These are phyloP conservation scores for Adansonia gregorii DNA, from an alignment of 441 rosid species.

Conservation along the genomic window DNA sequence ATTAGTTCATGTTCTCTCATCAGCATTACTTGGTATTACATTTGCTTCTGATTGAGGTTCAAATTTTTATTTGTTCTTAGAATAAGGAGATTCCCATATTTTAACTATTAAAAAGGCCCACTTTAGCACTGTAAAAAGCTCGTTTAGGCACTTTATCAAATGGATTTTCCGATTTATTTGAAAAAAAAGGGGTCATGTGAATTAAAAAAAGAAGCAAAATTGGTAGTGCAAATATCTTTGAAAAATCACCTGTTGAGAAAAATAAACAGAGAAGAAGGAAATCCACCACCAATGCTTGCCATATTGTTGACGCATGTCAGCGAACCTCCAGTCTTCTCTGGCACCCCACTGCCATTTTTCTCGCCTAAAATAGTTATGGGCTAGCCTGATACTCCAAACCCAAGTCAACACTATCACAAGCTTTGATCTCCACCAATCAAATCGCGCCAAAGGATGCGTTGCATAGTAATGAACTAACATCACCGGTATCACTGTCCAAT, in stretches of 20 bases:
- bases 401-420: conserved; percentile 62
- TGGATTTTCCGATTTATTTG: conserved; percentile 14
- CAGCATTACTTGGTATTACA: not conserved
- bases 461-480: conserved; percentile 79
- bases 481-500: conserved; percentile 92
- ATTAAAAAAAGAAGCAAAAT: not conserved
- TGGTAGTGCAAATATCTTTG: not conserved
- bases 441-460: conserved; percentile 64
- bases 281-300: conserved; percentile 96
- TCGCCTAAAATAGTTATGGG: conserved; percentile 87
- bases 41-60: not conserved
- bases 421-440: conserved; percentile 65
- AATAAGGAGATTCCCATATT: not conserved
- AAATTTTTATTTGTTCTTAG: not conserved
- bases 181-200: not conserved
- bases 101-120: not conserved
- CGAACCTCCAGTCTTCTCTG: conserved; percentile 92
- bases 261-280: conserved; percentile 85
- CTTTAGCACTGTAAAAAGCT: conserved; percentile 9
- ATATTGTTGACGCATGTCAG: conserved; percentile 71
- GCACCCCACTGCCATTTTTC: conserved; percentile 98
- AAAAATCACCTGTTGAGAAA: conserved; percentile 75
- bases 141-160: conserved; percentile 53
- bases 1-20: not conserved
- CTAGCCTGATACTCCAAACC: conserved; percentile 84